Base-by-base conservation (phyloP, 495 filamentous ascomycete species). In the Xylaria nigripes region DNA sequence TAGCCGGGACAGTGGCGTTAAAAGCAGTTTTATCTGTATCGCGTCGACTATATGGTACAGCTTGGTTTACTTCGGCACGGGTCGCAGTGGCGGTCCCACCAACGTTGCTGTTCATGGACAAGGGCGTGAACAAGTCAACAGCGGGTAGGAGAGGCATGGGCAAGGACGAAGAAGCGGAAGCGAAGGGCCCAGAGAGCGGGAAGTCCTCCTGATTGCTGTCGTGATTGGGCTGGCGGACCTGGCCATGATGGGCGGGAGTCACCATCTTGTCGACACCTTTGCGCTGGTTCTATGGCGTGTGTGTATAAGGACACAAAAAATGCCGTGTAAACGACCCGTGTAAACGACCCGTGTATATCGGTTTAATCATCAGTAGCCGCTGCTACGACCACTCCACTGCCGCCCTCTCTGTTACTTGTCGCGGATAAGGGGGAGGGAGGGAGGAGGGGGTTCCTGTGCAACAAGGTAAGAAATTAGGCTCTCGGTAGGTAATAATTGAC, bases 91-190 rank as follows among this genome's bases (percentile, higher is more conserved):
- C n/a, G 10, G 44, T 22, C 2, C 2, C 40, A 44, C 68, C 68
- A 13, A 67, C 60, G 40, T 69, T 59, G 54, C 63, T 66, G 53
- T 70, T 65, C 68, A 75, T 68, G 10, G 72, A 74, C 42, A 76
- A 54, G n/a, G 72, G 72, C 43, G 74, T 75, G 50, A 71, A 70
- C 13, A 69, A 64, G 34, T 70, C 69, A 48, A 65, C 59, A 40
- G 68, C 49, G 13, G 63, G 58, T 22, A 70, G 60, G 51, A 65
- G 68, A 43, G 62, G 58, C 65, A 67, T 60, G 18, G 62, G 64
- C 30, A 60, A 63, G 13, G 59, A 61, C 21, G 60, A 59, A 19
- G 21, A 57, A 8, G 60, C 57, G 29, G 62, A 60, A 6, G 59
- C 65, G 12, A 64, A 53, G 45, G 64, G 63, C 18, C 50, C 40